phyloP scores from a whole-genome alignment of 2,329 filamentous ascomycete species.

The Calonectria fujianensis region DNA sequence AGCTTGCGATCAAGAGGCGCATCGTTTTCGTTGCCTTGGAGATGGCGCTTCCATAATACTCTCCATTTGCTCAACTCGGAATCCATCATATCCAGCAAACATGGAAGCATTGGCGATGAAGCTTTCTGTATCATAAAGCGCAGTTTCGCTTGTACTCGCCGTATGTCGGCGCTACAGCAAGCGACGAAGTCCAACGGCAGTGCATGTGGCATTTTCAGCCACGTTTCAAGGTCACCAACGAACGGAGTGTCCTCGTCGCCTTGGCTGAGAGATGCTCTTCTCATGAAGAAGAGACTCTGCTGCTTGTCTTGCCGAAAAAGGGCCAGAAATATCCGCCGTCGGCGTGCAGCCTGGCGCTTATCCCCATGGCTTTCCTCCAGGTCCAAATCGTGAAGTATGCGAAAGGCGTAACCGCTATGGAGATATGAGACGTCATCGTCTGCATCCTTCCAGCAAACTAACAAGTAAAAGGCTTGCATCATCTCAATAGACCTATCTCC shows the following conservation, averaged over 20 bases:
- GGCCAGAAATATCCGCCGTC: slow-evolving; percentile 37
- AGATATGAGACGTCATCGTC: slow-evolving; percentile 47
- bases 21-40: slow-evolving; percentile 8
- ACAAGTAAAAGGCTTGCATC: slow-evolving; percentile 45
- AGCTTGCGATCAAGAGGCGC: not conserved
- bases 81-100: slow-evolving; percentile 39
- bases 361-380: slow-evolving; percentile 36
- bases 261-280: slow-evolving; percentile 27
- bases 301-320: slow-evolving; percentile 46
- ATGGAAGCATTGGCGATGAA: slow-evolving; percentile 30
- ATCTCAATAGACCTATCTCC: slow-evolving; percentile 44
- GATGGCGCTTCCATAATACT: slow-evolving; percentile 27
- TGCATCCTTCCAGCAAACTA: slow-evolving; percentile 47
- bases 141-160: slow-evolving; percentile 28
- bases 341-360: slow-evolving; percentile 18
- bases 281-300: slow-evolving; percentile 46
- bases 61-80: slow-evolving; percentile 39
- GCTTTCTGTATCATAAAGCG: slow-evolving; percentile 33
- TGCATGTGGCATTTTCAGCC: slow-evolving; percentile 35
- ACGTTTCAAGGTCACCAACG: slow-evolving; percentile 34
- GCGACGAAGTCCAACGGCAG: slow-evolving; percentile 37
- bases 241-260: slow-evolving; percentile 31
- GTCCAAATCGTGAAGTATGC: slow-evolving; percentile 44
- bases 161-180: slow-evolving; percentile 40
- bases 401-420: slow-evolving; percentile 46